Base-by-base conservation (phyloP, 2,329 filamentous ascomycete species). In the Apiospora aurea region DNA sequence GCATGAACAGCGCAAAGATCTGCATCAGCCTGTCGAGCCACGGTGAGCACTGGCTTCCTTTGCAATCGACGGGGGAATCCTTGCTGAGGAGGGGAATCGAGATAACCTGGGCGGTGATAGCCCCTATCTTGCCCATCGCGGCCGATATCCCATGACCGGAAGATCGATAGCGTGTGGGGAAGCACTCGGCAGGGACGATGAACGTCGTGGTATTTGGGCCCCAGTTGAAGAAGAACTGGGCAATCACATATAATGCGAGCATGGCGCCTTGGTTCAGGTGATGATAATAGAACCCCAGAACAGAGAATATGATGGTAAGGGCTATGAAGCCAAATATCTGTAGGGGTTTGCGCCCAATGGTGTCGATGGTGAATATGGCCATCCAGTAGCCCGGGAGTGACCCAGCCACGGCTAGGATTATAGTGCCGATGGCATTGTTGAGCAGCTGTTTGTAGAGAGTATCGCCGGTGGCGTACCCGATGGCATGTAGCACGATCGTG, bases 351-450 rank as follows among this genome's bases (percentile, higher is more conserved):
- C 94, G 92, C 13, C 94, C 94, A 21, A 95, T 76, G 1, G 88
- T 94, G 80, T 96, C 94, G 73, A 95, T 89, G 0, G 89, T 90
- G 16, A 92, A 85, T 41, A 95, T 89, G 1, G 92, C 93, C 13
- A 92, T 87, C 92, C 92, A 95, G 83, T 95, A 96, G 16, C 94
- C 94, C 0, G 93, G 93, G 5, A 96, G 89, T 18, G 93, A 91
- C 49, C 93, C 93, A 7, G 93, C 93, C 76, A 92, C 93, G 72
- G 93, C 88, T 43, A 96, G 82, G 73, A 96, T 94, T 71, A 96
- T 87, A 80, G 94, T 94, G 8, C 93, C 94, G 1, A 94, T 87
- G 11, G 93, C 92, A 71, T 90, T 91, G 80, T 93, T 93, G 80
- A 90, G 89, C 73, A 96, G 87, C 72, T 88, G 88, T 18, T 91